A percentile compares a stretch with the other conserved stretches of the same genome.
Evolutionary conservation across 148 eudicot species (phyloP).

Genomic region (Spergularia bocconei): DNA sequence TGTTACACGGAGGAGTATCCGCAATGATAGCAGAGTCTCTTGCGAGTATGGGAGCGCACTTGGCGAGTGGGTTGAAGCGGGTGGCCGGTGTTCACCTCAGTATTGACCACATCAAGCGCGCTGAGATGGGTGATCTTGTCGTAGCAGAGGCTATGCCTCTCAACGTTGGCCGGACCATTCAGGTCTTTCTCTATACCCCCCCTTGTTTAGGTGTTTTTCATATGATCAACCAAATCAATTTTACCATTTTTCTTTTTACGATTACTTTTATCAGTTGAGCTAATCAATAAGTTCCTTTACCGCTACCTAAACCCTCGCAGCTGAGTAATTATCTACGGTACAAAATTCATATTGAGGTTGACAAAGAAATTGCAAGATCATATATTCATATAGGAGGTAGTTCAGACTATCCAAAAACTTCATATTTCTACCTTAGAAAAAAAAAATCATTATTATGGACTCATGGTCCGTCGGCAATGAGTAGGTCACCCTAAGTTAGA

Average conservation of each 20-base stretch:
- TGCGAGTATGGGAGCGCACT: slow-evolving; percentile 80
- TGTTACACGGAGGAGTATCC: slow-evolving; percentile 77
- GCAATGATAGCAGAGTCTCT: slow-evolving; percentile 67
- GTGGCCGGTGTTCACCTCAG: slow-evolving; percentile 77
- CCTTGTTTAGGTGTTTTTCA: background rate
- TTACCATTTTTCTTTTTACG: too few relatives aligned
- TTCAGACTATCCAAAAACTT: too few relatives aligned
- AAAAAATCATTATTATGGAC: background rate
- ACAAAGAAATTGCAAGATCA: too few relatives aligned
- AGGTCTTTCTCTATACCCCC: slow-evolving; percentile 31
- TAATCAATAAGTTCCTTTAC: too few relatives aligned
- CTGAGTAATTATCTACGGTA: too few relatives aligned
- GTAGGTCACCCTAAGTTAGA: background rate
- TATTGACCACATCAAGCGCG: slow-evolving; percentile 65
- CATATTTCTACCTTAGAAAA: background rate
- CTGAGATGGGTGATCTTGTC: slow-evolving; percentile 65
- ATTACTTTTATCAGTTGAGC: too few relatives aligned
- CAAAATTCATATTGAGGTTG: too few relatives aligned
- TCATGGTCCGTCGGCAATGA: background rate
- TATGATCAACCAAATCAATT: background rate
- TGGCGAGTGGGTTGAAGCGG: slow-evolving; percentile 58
- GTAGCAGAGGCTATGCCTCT: slow-evolving; percentile 63
- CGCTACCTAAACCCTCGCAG: too few relatives aligned
- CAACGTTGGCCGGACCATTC: slow-evolving; percentile 61
- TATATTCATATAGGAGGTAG: too few relatives aligned